A percentile compares a stretch with the other conserved stretches of the same genome.
Conservation (phyloP, 306 rosid species). For the Herpetospermum pedunculosum region DNA sequence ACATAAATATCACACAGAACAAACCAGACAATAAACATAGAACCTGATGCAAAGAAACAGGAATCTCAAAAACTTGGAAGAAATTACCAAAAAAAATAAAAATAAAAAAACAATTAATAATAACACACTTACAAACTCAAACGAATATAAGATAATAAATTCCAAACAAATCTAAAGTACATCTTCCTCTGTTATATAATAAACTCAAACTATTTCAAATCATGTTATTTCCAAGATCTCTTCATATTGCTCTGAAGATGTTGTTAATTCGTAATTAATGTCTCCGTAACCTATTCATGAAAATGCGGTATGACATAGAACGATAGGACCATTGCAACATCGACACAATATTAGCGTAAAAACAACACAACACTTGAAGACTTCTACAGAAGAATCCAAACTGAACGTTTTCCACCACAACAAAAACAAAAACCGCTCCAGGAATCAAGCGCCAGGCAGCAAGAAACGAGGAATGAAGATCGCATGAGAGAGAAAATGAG, state of each 20-base stretch:
- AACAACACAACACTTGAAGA: background rate
- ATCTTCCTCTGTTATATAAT: background rate
- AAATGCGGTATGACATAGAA: no score
- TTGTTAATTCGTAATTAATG: background rate
- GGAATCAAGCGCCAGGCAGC: background rate
- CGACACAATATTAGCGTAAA: background rate
- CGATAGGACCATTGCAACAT: no score
- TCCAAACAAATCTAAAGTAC: background rate
- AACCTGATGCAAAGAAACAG: background rate
- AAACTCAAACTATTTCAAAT: background rate
- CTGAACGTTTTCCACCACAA: background rate
- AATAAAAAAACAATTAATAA: no score
- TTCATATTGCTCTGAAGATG: background rate
- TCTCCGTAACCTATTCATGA: background rate
- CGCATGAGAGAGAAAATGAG: background rate
- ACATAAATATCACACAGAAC: background rate
- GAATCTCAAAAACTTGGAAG: background rate
- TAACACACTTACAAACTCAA: no score
- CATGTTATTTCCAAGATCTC: background rate
- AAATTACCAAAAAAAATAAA: no score
- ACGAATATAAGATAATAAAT: background rate
- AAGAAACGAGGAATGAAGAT: background rate
- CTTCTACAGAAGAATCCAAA: background rate
- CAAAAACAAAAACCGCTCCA: background rate
- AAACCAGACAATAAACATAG: background rate